Base-by-base conservation (phyloP, 202 grass and related monocot genomes). In the Tripidium arundinaceum region DNA sequence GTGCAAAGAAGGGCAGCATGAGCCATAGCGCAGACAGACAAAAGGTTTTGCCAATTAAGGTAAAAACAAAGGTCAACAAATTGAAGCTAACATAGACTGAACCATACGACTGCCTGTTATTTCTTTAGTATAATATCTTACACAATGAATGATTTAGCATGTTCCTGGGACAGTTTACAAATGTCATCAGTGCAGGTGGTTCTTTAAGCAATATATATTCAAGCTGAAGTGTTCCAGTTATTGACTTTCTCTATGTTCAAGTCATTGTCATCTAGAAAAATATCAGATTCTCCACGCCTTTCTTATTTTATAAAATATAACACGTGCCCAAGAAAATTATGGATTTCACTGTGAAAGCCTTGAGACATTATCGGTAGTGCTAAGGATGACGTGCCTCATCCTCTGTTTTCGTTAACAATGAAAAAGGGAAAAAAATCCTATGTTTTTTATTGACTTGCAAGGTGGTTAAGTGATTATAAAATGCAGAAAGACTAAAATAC, bases 171-270 rank as follows among this genome's bases (percentile, higher is more conserved):
- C 64, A 89, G 24, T 74, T 27, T 54, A 78, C 18, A 76, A 65
- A 72, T 14, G 0, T 27, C 7, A 74, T 9, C 27, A 26, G 21
- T 68, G 31, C 39, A 80, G 7, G 16, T 3, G 1, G 14, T 73
- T 26, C 43, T 36, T 26, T 45, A 72, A 78, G 28, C 13, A 69
- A 47, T 50, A 62, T 47, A 31, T 18, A 78, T 65, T 38, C 15
- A 11, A 59, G 57, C 45, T 27, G 7, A 45, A 81, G 74, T 3
- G n/a, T 65, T 37, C 36, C 28, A n/a, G 54, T 5, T 68, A 34
- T 46, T 78, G 75, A 74, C 18, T 22, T 73, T 70, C 41, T 61
- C 57, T 72, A 42, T 34, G 59, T 31, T 74, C 70, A 66, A 18
- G 50, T 54, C 55, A 65, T 4, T 40, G 60, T 57, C 42, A 25